These are phyloP conservation scores for Didymella pinodella DNA, from an alignment of 2,329 filamentous ascomycete genomes.

Conservation along the genomic window DNA sequence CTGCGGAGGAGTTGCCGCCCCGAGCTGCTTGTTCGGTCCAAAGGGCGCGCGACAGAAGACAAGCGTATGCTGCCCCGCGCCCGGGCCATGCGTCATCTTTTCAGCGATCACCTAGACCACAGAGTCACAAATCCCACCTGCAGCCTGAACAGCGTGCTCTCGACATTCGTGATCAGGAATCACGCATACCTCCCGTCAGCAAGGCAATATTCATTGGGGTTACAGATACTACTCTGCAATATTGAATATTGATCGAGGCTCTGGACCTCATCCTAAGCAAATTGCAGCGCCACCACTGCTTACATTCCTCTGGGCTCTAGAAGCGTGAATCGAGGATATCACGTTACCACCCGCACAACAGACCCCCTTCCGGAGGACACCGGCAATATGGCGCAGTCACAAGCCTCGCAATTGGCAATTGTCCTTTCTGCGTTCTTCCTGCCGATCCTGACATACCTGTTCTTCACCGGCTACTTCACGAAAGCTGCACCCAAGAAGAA, in stretches of 20 bases:
- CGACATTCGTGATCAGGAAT: slow-evolving; percentile 5
- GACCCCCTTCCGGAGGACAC: not conserved
- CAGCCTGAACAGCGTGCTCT: not conserved
- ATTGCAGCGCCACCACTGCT: slow-evolving; percentile 6
- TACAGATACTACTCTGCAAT: slow-evolving; percentile 19
- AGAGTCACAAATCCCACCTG: slow-evolving; percentile 9
- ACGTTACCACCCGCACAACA: slow-evolving; percentile 5
- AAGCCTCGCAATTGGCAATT: slow-evolving; percentile 33
- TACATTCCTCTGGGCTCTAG: slow-evolving; percentile 16
- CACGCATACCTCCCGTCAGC: slow-evolving; percentile 7
- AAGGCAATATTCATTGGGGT: not conserved
- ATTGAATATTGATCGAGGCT: slow-evolving; percentile 15
- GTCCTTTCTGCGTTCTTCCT: slow-evolving; percentile 40
- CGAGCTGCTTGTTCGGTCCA: slow-evolving; percentile 6
- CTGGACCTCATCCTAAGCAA: slow-evolving; percentile 1
- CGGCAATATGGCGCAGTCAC: slow-evolving; percentile 37
- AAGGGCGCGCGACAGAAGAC: slow-evolving; percentile 8
- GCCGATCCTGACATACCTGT: slow-evolving; percentile 44
- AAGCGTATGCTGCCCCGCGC: slow-evolving; percentile 11
- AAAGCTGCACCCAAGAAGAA: slow-evolving; percentile 22
- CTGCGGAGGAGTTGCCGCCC: slow-evolving; percentile 11
- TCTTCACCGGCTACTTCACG: slow-evolving; percentile 34
- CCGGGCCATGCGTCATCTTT: slow-evolving; percentile 17
- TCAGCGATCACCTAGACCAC: slow-evolving; percentile 2
- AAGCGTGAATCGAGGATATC: slow-evolving; percentile 6